Evolutionary conservation across 345 rosid species (phyloP).

Genomic region (Iberis pinnata): DNA sequence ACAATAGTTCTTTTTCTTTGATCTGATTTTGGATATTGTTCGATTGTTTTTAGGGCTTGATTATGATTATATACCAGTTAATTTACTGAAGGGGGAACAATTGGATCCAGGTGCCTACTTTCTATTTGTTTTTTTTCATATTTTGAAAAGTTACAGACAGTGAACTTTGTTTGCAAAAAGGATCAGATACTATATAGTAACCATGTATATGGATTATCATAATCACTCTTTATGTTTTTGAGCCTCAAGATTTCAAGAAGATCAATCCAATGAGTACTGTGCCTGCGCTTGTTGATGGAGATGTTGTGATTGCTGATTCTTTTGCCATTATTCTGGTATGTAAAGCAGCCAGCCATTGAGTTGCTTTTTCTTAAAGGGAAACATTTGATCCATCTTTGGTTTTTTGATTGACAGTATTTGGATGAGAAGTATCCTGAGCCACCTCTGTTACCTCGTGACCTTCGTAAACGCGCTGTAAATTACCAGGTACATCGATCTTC

Average conservation of each 20-base stretch:
- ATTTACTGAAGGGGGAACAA: constrained; percentile 55
- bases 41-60: constrained; percentile 61
- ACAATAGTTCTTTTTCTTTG: neutral
- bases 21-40: constrained; percentile 5
- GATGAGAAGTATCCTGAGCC: constrained; percentile 78
- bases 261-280: constrained; percentile 78
- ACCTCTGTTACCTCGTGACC: constrained; percentile 59
- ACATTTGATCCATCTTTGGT: neutral
- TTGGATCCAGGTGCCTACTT: constrained; percentile 41
- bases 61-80: constrained; percentile 58
- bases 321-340: constrained; percentile 52
- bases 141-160: no score
- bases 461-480: constrained; percentile 52
- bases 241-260: constrained; percentile 46
- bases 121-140: no score
- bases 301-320: constrained; percentile 57
- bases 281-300: constrained; percentile 72
- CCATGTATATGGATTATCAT: no score
- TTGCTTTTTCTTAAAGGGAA: no score
- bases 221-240: no score
- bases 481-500: constrained; percentile 46
- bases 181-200: no score
- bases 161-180: no score
- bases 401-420: constrained; percentile 42
- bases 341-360: neutral